Percentiles rank a stretch among this genome's conserved stretches.
Conservation (phyloP, 495 filamentous ascomycete species). For the Darksidea phi region DNA sequence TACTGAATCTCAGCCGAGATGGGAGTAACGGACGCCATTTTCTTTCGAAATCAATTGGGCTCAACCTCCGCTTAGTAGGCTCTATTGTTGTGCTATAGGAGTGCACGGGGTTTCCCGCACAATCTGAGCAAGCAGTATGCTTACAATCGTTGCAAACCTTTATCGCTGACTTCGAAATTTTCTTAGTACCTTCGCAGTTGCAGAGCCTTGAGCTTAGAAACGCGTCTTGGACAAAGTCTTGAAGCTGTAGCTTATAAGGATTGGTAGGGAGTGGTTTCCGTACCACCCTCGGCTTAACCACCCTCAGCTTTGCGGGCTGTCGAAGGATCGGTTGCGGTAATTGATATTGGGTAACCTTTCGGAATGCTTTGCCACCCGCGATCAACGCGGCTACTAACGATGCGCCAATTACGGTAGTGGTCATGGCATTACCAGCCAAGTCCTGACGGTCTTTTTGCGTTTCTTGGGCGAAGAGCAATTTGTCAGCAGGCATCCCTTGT, state of each 20-base stretch:
- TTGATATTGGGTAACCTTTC: background rate
- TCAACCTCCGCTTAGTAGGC: constrained; percentile 37
- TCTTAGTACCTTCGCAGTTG: constrained; percentile 56
- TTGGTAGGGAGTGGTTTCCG: too few species aligned
- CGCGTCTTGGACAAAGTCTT: constrained; percentile 15
- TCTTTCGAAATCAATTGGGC: constrained; percentile 52
- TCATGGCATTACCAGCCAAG: constrained; percentile 85
- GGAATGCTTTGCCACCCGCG: constrained; percentile 38
- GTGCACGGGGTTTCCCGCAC: constrained; percentile 59
- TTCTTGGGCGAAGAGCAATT: constrained; percentile 63
- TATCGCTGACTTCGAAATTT: constrained; percentile 44
- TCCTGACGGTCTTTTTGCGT: constrained; percentile 64
- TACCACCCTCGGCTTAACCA: too few species aligned
- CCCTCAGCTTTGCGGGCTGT: background rate
- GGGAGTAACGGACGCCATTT: constrained; percentile 35
- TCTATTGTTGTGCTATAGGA: constrained; percentile 41
- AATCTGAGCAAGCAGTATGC: constrained; percentile 57
- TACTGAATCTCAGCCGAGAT: constrained; percentile 29
- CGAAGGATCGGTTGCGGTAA: background rate
- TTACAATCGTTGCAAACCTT: constrained; percentile 54
- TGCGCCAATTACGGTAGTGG: constrained; percentile 67
- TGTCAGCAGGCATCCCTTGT: constrained; percentile 68
- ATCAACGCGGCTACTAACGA: constrained; percentile 59
- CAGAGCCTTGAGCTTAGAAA: constrained; percentile 48
- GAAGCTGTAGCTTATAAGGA: background rate